These are phyloP conservation scores for Usnea hakonensis DNA, from an alignment of 495 filamentous ascomycete genomes.

Conservation along the genomic window DNA sequence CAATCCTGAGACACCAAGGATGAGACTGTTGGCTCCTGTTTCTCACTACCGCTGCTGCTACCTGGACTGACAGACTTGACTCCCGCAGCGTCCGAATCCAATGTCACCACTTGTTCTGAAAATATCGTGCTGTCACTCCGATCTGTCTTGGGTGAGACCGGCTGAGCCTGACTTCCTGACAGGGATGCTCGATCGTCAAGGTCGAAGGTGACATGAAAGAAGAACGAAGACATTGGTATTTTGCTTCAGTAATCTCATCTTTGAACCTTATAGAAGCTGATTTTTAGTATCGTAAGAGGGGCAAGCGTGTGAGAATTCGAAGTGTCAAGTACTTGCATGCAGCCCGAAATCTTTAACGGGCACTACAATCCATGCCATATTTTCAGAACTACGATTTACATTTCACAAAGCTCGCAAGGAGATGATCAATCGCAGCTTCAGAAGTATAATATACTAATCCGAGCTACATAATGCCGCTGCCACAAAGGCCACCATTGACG, in stretches of 20 bases:
- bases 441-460: slow-evolving; percentile 17
- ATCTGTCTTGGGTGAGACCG: background rate
- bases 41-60: background rate
- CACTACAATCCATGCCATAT: no score
- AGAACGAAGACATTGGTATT: slow-evolving; percentile 66
- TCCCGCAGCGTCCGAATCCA: background rate
- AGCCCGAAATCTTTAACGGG: no score
- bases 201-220: slow-evolving; percentile 87
- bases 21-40: slow-evolving; percentile 6
- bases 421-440: background rate
- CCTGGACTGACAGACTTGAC: background rate
- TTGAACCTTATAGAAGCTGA: background rate
- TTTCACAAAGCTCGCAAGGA: background rate
- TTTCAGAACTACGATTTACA: no score
- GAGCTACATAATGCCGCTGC: slow-evolving; percentile 8
- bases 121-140: background rate
- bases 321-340: background rate
- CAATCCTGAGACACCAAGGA: slow-evolving; percentile 42
- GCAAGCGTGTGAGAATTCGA: background rate
- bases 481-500: background rate
- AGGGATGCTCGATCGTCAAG: slow-evolving; percentile 30
- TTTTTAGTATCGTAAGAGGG: background rate
- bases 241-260: slow-evolving; percentile 6
- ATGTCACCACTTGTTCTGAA: background rate
- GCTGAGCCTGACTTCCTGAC: background rate